Percentiles rank a stretch among this genome's conserved stretches.
phyloP scores from a whole-genome alignment of 1,139 yeast species.

The Nakaseomyces kungkrabaensis region DNA sequence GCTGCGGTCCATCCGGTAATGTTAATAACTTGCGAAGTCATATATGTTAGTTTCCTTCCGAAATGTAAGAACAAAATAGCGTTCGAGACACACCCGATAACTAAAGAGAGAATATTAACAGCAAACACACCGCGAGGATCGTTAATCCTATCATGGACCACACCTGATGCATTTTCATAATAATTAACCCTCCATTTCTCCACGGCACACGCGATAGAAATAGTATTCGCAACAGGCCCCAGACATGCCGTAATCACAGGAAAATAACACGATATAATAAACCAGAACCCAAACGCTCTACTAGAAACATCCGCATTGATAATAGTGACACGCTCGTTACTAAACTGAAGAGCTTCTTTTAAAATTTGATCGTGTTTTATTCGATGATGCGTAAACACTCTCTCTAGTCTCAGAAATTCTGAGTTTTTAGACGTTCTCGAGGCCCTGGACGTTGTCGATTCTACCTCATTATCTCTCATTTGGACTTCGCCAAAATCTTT shows the following conservation, averaged over 20 bases:
- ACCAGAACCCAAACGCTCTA: slow-evolving; percentile 44
- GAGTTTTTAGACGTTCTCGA: neutral
- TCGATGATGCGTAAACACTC: neutral
- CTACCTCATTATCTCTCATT: neutral
- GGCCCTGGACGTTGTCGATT: neutral
- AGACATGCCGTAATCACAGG: slow-evolving; percentile 68
- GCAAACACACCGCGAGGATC: slow-evolving; percentile 40
- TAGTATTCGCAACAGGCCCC: slow-evolving; percentile 69
- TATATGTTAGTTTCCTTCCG: slow-evolving; percentile 46
- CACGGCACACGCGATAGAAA: slow-evolving; percentile 60
- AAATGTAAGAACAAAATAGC: slow-evolving; percentile 57
- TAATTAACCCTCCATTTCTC: slow-evolving; percentile 48
- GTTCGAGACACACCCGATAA: slow-evolving; percentile 58
- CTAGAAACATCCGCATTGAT: slow-evolving; percentile 23
- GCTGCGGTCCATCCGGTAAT: slow-evolving; percentile 58
- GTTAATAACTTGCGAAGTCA: slow-evolving; percentile 49
- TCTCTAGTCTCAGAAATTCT: neutral
- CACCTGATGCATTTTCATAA: neutral
- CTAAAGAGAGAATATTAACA: slow-evolving; percentile 52
- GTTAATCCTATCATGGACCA: slow-evolving; percentile 9
- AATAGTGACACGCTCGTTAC: slow-evolving; percentile 20
- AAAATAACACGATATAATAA: slow-evolving; percentile 49
- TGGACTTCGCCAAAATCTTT: too few species aligned
- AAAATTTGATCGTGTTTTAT: slow-evolving; percentile 6
- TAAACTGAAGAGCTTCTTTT: slow-evolving; percentile 18